Conservation (phyloP, 169 alveolate species). For the Cryptosporidium ryanae region DNA sequence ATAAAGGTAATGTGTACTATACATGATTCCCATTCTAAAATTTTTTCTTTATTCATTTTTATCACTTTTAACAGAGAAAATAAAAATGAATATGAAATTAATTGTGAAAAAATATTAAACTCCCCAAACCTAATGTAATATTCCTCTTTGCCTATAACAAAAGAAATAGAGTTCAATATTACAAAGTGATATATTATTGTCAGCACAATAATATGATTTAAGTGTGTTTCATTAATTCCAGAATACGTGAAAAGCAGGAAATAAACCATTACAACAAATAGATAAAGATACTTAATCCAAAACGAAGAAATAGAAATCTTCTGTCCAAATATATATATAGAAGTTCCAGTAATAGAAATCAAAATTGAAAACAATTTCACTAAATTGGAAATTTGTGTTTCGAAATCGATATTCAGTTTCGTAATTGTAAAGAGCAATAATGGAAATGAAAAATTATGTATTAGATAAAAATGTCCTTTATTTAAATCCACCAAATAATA, state of each 20-base stretch:
- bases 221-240: background rate
- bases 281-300: background rate
- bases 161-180: constrained; percentile 4
- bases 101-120: constrained; percentile 51
- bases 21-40: constrained; percentile 29
- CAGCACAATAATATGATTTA: background rate
- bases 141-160: background rate
- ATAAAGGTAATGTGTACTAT: constrained; percentile 12
- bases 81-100: constrained; percentile 20
- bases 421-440: constrained; percentile 25
- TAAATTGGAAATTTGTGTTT: background rate
- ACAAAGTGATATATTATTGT: constrained; percentile 26
- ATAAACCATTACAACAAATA: background rate
- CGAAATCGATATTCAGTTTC: constrained; percentile 7
- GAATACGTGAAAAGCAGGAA: background rate
- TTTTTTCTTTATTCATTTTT: background rate
- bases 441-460: constrained; percentile 60
- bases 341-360: constrained; percentile 34
- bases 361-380: constrained; percentile 20
- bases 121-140: constrained; percentile 48
- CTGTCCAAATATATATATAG: background rate
- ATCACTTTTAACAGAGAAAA: constrained; percentile 22
- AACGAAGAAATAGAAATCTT: background rate
- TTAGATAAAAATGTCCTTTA: constrained; percentile 6
- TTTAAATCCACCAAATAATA: background rate